Conservation (phyloP, 345 rosid species). For the Physaria fendleri region DNA sequence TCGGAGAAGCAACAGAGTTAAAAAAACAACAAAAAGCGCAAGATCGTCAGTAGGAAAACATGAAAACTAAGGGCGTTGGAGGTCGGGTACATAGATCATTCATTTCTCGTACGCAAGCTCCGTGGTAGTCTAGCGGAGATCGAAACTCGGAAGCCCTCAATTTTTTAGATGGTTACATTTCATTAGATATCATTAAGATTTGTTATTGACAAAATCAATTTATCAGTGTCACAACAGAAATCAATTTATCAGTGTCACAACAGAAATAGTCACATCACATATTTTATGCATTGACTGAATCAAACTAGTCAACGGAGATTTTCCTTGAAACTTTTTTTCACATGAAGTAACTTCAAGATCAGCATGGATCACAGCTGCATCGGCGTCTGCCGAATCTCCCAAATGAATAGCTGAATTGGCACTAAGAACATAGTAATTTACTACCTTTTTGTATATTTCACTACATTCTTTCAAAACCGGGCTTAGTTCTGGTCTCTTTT, state of each 20-base stretch:
- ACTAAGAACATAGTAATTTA: constrained; percentile 39
- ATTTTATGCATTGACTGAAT: constrained; percentile 33
- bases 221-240: constrained; percentile 39
- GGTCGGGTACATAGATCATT: no score
- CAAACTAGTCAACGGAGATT: constrained; percentile 32
- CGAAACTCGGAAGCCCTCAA: no score
- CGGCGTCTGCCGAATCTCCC: constrained; percentile 42
- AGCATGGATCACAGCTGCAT: constrained; percentile 32
- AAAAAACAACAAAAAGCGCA: no score
- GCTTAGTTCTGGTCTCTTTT: constrained; percentile 32
- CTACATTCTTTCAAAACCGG: constrained; percentile 35
- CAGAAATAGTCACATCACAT: constrained; percentile 35
- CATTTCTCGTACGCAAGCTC: no score
- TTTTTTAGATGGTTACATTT: no score
- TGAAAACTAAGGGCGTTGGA: no score
- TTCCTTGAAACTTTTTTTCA: constrained; percentile 27
- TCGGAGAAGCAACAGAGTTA: no score
- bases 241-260: no score
- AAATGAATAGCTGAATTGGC: constrained; percentile 42
- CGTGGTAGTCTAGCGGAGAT: no score
- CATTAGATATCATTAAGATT: no score
- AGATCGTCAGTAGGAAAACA: no score
- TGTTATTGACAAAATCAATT: constrained; percentile 22
- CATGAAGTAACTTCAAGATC: constrained; percentile 38
- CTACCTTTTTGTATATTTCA: constrained; percentile 35